Percentiles rank a stretch among this genome's conserved stretches.
Conservation (phyloP, 805 yeast species). For the Pichia thaimueangensis region DNA sequence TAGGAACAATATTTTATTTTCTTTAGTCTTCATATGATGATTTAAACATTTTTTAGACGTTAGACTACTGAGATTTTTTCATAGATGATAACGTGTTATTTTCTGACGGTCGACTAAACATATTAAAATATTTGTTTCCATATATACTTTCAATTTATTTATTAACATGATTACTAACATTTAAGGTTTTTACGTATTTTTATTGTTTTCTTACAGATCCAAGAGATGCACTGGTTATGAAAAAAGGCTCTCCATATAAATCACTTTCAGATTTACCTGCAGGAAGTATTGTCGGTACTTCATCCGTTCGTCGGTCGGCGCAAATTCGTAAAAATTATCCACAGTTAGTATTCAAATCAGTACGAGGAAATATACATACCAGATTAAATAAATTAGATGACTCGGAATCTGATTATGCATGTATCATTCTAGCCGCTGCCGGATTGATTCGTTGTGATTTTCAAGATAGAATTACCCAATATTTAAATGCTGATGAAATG, state of each 20-base stretch:
- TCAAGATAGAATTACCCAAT: slow-evolving; percentile 67
- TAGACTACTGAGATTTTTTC: slow-evolving; percentile 31
- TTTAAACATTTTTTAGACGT: slow-evolving; percentile 30
- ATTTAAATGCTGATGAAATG: slow-evolving; percentile 71
- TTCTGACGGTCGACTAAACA: slow-evolving; percentile 14
- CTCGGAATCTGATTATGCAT: slow-evolving; percentile 46
- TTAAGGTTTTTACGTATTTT: background rate
- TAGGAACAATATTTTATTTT: background rate
- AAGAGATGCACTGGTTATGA: slow-evolving; percentile 84
- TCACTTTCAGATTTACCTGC: slow-evolving; percentile 68
- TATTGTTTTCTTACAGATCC: slow-evolving; percentile 48
- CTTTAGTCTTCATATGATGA: slow-evolving; percentile 21
- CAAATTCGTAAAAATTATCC: slow-evolving; percentile 80
- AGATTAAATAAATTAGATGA: slow-evolving; percentile 77
- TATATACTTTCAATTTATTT: no score
- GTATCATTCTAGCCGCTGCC: slow-evolving; percentile 87
- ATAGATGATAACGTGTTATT: slow-evolving; percentile 25
- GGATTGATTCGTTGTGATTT: slow-evolving; percentile 75
- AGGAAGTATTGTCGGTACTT: slow-evolving; percentile 88
- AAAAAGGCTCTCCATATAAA: slow-evolving; percentile 53
- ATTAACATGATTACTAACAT: slow-evolving; percentile 16
- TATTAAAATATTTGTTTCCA: background rate
- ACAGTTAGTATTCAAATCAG: slow-evolving; percentile 67
- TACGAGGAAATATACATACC: slow-evolving; percentile 80
- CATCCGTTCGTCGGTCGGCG: slow-evolving; percentile 89